Conservation (phyloP, 2,329 filamentous ascomycete genomes). For the Rosellinia necatrix region DNA sequence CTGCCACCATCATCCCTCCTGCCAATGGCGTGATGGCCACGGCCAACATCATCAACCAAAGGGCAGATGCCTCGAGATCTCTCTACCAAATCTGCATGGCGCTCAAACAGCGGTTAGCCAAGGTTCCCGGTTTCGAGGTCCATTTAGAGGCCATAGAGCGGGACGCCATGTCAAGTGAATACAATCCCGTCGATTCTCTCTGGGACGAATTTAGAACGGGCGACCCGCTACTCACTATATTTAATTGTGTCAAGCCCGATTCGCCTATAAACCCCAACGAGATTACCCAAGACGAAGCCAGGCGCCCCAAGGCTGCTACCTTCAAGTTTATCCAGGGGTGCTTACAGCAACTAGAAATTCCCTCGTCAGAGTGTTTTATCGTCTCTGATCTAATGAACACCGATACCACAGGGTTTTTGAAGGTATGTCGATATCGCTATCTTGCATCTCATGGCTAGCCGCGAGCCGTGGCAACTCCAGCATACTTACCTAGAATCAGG, state of each 20-base stretch:
- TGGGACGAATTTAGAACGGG: conserved; percentile 88
- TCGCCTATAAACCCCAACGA: conserved; percentile 71
- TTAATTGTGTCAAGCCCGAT: conserved; percentile 79
- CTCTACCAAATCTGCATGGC: conserved; percentile 94
- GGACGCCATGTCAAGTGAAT: conserved; percentile 64
- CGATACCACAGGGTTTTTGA: conserved; percentile 96
- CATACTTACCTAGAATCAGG: conserved; percentile 51
- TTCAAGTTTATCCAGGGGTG: conserved; percentile 94
- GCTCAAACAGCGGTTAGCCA: conserved; percentile 77
- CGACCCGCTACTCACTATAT: conserved; percentile 83
- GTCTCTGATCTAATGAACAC: conserved; percentile 90
- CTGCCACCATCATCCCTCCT: conserved; percentile 44
- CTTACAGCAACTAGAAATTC: conserved; percentile 78
- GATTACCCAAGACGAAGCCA: conserved; percentile 62
- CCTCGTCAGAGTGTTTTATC: conserved; percentile 84
- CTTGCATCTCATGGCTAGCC: neutral
- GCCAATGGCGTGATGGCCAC: conserved; percentile 73
- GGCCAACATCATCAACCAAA: conserved; percentile 95
- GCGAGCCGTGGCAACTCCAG: neutral
- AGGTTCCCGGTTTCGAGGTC: conserved; percentile 81
- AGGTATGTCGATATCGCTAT: conserved; percentile 57
- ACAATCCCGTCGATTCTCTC: conserved; percentile 85
- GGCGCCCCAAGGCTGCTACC: conserved; percentile 82
- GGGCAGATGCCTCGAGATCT: conserved; percentile 87
- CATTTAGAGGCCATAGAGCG: conserved; percentile 74